phyloP scores from a whole-genome alignment of 805 yeast species.

The Torulaspora quercuum region DNA sequence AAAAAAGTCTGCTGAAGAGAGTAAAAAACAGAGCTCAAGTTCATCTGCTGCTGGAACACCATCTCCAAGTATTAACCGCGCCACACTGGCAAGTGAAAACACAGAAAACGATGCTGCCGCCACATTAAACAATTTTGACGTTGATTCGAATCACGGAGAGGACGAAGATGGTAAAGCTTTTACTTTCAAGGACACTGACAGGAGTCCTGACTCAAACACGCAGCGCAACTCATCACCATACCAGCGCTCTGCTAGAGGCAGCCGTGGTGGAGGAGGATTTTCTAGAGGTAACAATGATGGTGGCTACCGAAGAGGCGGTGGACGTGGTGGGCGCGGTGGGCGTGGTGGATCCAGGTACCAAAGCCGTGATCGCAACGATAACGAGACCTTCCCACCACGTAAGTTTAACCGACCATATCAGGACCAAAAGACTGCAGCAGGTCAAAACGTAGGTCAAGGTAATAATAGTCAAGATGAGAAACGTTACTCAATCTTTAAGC shows the following conservation, averaged over 20 bases:
- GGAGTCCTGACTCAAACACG: slow-evolving; percentile 2
- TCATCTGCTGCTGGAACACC: slow-evolving; percentile 9
- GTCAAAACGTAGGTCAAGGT: slow-evolving; percentile 8
- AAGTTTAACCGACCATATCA: slow-evolving; percentile 7
- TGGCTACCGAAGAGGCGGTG: slow-evolving; percentile 17
- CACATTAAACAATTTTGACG: background rate
- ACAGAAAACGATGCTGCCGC: slow-evolving; percentile 2
- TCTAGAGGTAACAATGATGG: slow-evolving; percentile 16
- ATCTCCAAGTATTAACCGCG: slow-evolving; percentile 13
- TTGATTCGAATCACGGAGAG: background rate
- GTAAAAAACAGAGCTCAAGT: slow-evolving; percentile 16
- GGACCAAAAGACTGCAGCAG: slow-evolving; percentile 3
- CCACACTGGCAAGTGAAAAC: slow-evolving; percentile 6
- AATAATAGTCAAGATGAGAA: slow-evolving; percentile 16
- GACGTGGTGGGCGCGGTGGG: slow-evolving; percentile 19
- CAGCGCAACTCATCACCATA: slow-evolving; percentile 9
- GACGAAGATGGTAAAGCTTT: slow-evolving; percentile 7
- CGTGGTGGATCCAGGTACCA: slow-evolving; percentile 14
- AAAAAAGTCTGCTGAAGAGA: slow-evolving; percentile 27
- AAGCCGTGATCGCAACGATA: slow-evolving; percentile 8
- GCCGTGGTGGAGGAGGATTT: slow-evolving; percentile 14
- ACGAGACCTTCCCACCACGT: slow-evolving; percentile 8
- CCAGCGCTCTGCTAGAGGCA: slow-evolving; percentile 13
- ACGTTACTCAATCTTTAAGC: slow-evolving; percentile 31
- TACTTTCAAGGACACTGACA: slow-evolving; percentile 5